Evolutionary conservation across 352 stramenopile species (phyloP).

Genomic region (Thraustotheca clavata): DNA sequence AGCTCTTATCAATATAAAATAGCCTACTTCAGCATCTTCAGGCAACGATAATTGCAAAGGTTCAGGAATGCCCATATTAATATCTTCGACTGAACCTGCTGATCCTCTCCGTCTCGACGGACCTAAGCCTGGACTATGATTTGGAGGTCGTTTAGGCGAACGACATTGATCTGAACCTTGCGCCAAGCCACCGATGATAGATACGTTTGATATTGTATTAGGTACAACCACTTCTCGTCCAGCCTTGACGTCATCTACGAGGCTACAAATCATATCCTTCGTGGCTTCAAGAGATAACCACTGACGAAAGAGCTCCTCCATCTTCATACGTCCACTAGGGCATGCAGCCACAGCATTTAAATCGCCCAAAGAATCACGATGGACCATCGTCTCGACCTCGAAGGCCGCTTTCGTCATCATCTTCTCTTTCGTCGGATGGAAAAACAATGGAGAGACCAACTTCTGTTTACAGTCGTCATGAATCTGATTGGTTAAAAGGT

Average conservation of each 20-base stretch:
- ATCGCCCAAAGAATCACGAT: conserved; percentile 11
- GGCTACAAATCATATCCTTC: conserved; percentile 75
- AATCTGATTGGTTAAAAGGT: conserved; percentile 7
- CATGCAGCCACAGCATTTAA: conserved; percentile 40
- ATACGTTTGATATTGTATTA: not conserved
- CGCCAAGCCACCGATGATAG: conserved; percentile 10
- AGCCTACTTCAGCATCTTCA: not conserved
- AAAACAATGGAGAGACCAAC: not conserved
- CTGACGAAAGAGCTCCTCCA: conserved; percentile 81
- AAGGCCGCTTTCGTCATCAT: conserved; percentile 19
- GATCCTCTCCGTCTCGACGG: conserved; percentile 11
- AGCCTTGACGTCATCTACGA: conserved; percentile 69
- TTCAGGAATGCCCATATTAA: conserved; percentile 11
- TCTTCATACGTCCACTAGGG: conserved; percentile 72
- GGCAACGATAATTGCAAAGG: conserved; percentile 18
- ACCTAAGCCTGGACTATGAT: conserved; percentile 34
- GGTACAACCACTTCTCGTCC: conserved; percentile 24
- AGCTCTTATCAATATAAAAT: not conserved
- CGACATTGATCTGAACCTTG: conserved; percentile 22
- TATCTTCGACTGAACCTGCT: conserved; percentile 9
- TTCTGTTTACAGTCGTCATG: not conserved
- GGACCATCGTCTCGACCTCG: conserved; percentile 9
- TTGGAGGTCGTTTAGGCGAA: conserved; percentile 72
- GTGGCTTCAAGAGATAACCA: conserved; percentile 82
- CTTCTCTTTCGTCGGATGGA: conserved; percentile 1